Conservation (phyloP, 2,329 filamentous ascomycete species). For the Hypoxylon sp. region DNA sequence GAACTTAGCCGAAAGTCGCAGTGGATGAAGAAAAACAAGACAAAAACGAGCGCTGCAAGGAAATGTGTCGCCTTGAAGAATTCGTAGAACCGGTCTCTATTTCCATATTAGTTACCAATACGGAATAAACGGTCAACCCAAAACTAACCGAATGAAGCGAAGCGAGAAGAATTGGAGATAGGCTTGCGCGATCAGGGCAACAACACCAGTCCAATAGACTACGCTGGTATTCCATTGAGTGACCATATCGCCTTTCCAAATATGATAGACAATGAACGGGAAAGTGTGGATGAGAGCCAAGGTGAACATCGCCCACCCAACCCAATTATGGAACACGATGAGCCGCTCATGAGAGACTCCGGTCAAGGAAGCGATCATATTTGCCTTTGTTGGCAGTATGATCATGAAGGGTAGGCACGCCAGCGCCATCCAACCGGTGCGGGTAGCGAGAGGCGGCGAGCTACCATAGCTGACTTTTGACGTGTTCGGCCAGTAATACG, state of each 20-base stretch:
- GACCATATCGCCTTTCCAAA: slow-evolving; percentile 62
- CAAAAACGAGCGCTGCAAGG: slow-evolving; percentile 65
- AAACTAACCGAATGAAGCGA: slow-evolving; percentile 61
- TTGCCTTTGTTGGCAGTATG: slow-evolving; percentile 66
- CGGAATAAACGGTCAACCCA: neutral
- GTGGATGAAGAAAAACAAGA: slow-evolving; percentile 72
- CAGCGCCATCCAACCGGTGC: slow-evolving; percentile 66
- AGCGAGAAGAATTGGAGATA: slow-evolving; percentile 69
- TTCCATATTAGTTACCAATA: neutral
- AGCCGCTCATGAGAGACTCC: slow-evolving; percentile 70
- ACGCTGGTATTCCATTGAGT: slow-evolving; percentile 59
- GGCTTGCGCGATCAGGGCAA: slow-evolving; percentile 65
- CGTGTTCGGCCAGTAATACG: slow-evolving; percentile 69
- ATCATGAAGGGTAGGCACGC: slow-evolving; percentile 66
- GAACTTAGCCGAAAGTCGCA: slow-evolving; percentile 68
- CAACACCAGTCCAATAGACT: slow-evolving; percentile 68
- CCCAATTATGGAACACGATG: slow-evolving; percentile 68
- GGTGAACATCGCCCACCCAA: slow-evolving; percentile 68
- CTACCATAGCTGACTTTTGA: slow-evolving; percentile 58
- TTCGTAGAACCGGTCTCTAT: slow-evolving; percentile 67
- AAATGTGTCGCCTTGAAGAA: slow-evolving; percentile 72
- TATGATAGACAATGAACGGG: slow-evolving; percentile 68
- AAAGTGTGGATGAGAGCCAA: slow-evolving; percentile 71
- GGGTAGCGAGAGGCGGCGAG: slow-evolving; percentile 66
- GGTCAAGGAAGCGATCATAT: slow-evolving; percentile 66